Evolutionary conservation across 2,329 filamentous ascomycete species (phyloP).

Genomic region (Aspergillus sp.): DNA sequence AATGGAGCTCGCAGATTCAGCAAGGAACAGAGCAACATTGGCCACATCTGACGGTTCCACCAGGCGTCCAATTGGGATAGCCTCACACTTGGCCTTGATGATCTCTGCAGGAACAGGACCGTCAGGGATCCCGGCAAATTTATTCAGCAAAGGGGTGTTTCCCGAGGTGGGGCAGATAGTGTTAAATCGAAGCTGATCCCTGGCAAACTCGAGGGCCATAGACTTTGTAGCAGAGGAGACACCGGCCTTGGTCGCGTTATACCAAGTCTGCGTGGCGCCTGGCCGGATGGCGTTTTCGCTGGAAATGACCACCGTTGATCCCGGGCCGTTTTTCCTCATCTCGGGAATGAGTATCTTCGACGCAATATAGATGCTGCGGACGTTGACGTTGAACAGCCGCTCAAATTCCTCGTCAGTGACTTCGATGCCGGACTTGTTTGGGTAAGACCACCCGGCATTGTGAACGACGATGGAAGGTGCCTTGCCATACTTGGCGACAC

Average conservation of each 20-base stretch:
- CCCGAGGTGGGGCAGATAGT: conserved; percentile 6
- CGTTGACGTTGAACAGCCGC: conserved; percentile 17
- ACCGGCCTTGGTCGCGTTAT: conserved; percentile 10
- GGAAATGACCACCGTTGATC: conserved; percentile 4
- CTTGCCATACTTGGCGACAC: conserved; percentile 1
- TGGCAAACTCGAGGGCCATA: conserved; percentile 5
- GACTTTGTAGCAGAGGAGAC: conserved; percentile 9
- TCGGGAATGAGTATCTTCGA: conserved; percentile 7
- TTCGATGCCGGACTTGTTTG: conserved; percentile 17
- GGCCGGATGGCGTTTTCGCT: conserved; percentile 11
- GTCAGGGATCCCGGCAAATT: conserved; percentile 16
- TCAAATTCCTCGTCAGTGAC: conserved; percentile 15
- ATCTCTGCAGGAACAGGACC: conserved; percentile 17
- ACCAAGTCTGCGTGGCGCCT: conserved; percentile 7
- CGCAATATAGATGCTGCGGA: conserved; percentile 10
- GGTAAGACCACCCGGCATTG: conserved; percentile 17
- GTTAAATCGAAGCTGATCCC: conserved; percentile 7
- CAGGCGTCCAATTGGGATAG: conserved; percentile 17
- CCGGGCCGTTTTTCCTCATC: conserved; percentile 9
- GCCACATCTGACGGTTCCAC: conserved; percentile 19
- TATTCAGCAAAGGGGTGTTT: conserved; percentile 7
- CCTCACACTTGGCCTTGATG: conserved; percentile 17
- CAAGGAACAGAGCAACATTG: conserved; percentile 17
- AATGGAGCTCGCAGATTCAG: conserved; percentile 17
- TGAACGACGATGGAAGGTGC: conserved; percentile 16